These are phyloP conservation scores for Ajuga chamaepitys DNA, from an alignment of 257 asterid genomes.

Conservation along the genomic window DNA sequence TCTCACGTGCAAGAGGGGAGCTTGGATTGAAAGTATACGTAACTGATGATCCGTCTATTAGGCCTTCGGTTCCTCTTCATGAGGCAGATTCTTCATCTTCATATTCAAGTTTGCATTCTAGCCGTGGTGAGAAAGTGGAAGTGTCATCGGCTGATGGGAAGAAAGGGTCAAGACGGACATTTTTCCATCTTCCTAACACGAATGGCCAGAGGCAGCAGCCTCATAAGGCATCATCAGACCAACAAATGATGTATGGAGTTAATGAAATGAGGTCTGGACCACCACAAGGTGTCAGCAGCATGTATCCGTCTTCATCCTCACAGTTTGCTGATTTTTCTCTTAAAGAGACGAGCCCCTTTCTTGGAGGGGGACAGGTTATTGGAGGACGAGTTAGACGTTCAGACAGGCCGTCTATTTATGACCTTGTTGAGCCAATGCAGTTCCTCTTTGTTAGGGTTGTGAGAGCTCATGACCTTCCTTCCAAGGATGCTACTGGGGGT, in stretches of 20 bases:
- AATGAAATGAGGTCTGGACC: constrained; percentile 52
- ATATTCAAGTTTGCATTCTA: constrained; percentile 24
- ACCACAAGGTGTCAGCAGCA: constrained; percentile 31
- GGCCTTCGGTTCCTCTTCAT: constrained; percentile 39
- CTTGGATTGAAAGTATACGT: constrained; percentile 66
- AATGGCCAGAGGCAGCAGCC: constrained; percentile 30
- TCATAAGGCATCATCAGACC: constrained; percentile 23
- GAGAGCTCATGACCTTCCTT: constrained; percentile 71
- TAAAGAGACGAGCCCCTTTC: constrained; percentile 78
- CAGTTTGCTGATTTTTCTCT: constrained; percentile 55
- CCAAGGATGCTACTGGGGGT: constrained; percentile 62
- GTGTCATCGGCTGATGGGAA: constrained; percentile 23
- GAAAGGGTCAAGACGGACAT: constrained; percentile 36
- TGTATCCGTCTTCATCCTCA: constrained; percentile 40
- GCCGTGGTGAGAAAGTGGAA: constrained; percentile 23
- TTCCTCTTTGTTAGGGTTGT: constrained; percentile 85
- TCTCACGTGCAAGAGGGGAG: constrained; percentile 74
- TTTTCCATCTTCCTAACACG: constrained; percentile 43
- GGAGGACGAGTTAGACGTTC: constrained; percentile 57
- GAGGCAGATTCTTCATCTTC: constrained; percentile 35
- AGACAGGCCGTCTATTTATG: constrained; percentile 53
- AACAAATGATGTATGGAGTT: constrained; percentile 27
- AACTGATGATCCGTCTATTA: constrained; percentile 55
- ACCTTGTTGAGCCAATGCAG: constrained; percentile 92
- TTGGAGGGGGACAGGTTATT: constrained; percentile 75